These are phyloP conservation scores for Capsella rubella DNA, from an alignment of 441 rosid species.

Conservation along the genomic window DNA sequence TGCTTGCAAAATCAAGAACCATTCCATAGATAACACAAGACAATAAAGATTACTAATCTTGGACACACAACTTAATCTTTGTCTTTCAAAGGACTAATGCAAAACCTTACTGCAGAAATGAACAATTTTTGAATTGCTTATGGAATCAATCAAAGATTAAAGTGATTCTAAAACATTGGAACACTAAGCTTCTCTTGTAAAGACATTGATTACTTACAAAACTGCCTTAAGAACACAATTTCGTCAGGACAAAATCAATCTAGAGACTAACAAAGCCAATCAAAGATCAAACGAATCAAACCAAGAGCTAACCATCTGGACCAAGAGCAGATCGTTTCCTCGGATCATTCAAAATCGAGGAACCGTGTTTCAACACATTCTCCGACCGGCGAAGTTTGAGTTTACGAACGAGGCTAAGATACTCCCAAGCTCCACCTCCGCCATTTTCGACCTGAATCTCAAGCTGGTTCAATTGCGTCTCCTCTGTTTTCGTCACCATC, in stretches of 20 bases:
- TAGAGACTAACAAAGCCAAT: no score
- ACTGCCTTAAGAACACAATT: background rate
- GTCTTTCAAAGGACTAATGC: no score
- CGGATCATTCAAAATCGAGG: slow-evolving; percentile 73
- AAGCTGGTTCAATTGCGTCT: slow-evolving; percentile 56
- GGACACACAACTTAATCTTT: no score
- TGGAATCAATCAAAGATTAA: no score
- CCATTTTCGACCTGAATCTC: slow-evolving; percentile 68
- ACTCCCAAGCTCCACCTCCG: slow-evolving; percentile 89
- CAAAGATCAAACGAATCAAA: background rate
- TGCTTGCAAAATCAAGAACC: background rate
- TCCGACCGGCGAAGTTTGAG: slow-evolving; percentile 96
- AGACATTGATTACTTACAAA: no score
- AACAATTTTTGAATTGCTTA: no score
- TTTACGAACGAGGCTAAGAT: slow-evolving; percentile 82
- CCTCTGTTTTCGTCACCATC: slow-evolving; percentile 88
- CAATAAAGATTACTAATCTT: no score
- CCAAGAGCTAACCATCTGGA: slow-evolving; percentile 61
- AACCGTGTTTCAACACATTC: slow-evolving; percentile 81
- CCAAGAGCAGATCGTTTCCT: slow-evolving; percentile 81
- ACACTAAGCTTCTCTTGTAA: no score
- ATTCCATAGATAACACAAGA: no score
- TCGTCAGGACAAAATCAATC: background rate
- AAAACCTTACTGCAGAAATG: no score
- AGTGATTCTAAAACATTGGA: no score